phyloP scores from a whole-genome alignment of 2,329 filamentous ascomycete species.

The Xylariaceae sp. region DNA sequence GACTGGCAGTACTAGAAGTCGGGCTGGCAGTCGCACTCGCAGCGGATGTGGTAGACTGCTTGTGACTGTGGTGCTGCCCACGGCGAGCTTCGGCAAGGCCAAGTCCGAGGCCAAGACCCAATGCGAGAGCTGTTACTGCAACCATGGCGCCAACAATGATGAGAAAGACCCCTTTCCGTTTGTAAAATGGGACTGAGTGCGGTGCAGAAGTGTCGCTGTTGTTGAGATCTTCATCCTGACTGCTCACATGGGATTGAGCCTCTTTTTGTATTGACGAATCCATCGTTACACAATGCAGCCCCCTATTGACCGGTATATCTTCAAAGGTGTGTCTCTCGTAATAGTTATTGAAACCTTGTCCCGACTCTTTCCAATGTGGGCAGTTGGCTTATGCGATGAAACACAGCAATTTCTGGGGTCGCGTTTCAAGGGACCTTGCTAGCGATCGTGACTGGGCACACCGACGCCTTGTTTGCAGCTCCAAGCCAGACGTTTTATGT shows the following conservation, averaged over 20 bases:
- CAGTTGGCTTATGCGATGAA: too few relatives aligned
- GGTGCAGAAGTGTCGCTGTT: not conserved
- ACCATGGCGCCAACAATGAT: constrained; percentile 8
- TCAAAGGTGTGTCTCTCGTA: too few relatives aligned
- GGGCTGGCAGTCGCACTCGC: not conserved
- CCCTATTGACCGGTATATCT: not conserved
- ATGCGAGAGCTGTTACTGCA: constrained; percentile 8
- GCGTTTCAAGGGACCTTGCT: too few relatives aligned
- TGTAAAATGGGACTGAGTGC: not conserved
- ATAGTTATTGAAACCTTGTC: too few relatives aligned
- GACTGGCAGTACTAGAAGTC: not conserved
- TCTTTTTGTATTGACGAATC: constrained; percentile 10
- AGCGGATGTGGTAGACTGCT: not conserved
- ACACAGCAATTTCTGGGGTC: too few relatives aligned
- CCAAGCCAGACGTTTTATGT: too few relatives aligned
- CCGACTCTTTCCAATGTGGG: too few relatives aligned
- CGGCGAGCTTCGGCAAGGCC: constrained; percentile 9
- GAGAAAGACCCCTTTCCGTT: constrained; percentile 9
- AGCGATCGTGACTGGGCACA: too few relatives aligned
- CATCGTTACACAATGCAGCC: constrained; percentile 1
- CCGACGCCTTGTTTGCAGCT: too few relatives aligned
- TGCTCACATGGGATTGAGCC: constrained; percentile 1
- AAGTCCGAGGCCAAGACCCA: constrained; percentile 16
- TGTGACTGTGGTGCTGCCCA: too few relatives aligned
- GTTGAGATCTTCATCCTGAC: constrained; percentile 41